These are phyloP conservation scores for Fusarium neocosmosporiellum DNA, from an alignment of 2,329 filamentous ascomycete species.

Conservation along the genomic window DNA sequence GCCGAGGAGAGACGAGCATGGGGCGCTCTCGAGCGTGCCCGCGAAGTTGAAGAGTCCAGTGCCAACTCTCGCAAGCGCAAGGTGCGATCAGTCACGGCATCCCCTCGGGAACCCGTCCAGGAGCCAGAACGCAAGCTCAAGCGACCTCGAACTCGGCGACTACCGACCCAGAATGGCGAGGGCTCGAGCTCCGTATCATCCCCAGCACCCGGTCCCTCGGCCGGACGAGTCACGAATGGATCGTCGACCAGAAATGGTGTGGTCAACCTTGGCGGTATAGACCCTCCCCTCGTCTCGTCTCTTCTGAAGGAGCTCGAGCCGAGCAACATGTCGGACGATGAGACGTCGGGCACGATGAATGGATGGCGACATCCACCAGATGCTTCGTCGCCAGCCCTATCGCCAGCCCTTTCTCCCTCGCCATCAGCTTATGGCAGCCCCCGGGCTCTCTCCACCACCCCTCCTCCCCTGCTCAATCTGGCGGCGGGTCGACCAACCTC, in stretches of 20 bases:
- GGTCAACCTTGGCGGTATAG: conserved; percentile 51
- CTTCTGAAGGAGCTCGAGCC: conserved; percentile 88
- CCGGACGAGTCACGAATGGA: conserved; percentile 35
- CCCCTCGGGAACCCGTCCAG: conserved; percentile 73
- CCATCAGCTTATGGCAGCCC: conserved; percentile 75
- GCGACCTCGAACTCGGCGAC: conserved; percentile 81
- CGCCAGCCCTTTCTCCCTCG: conserved; percentile 72
- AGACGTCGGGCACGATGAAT: conserved; percentile 47
- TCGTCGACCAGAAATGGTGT: conserved; percentile 39
- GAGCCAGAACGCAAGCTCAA: conserved; percentile 88
- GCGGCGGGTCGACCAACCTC: conserved; percentile 67
- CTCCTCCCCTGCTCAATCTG: conserved; percentile 71
- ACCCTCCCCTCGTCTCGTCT: conserved; percentile 86
- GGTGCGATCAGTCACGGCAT: conserved; percentile 74
- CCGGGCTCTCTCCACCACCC: conserved; percentile 74
- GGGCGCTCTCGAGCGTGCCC: conserved; percentile 89
- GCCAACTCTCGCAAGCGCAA: conserved; percentile 78
- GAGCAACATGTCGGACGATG: conserved; percentile 68
- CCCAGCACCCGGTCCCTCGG: conserved; percentile 46
- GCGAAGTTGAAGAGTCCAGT: conserved; percentile 70
- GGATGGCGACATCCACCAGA: conserved; percentile 48
- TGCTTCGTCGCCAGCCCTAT: conserved; percentile 71
- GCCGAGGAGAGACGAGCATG: conserved; percentile 86
- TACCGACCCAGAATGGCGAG: conserved; percentile 61
- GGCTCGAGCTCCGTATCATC: conserved; percentile 56